Evolutionary conservation across 2,329 filamentous ascomycete species (phyloP).

Genomic region (Scedosporium apiospermum): DNA sequence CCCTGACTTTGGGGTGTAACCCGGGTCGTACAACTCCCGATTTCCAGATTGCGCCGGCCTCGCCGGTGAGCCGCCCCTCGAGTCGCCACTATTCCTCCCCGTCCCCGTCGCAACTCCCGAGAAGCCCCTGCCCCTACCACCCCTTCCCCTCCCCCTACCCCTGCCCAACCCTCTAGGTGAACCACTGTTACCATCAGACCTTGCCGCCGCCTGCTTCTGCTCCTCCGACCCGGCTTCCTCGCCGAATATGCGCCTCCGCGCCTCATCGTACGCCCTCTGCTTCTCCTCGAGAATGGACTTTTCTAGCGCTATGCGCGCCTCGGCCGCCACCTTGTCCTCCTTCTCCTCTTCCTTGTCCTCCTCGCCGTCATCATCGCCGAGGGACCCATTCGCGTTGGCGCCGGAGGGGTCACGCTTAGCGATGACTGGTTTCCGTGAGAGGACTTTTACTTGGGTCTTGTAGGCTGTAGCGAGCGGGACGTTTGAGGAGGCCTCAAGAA

Average conservation of each 20-base stretch:
- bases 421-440: constrained; percentile 70
- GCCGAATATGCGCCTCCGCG: constrained; percentile 78
- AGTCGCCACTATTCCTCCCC: not conserved
- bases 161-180: constrained; percentile 17
- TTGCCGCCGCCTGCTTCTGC: constrained; percentile 28
- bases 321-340: constrained; percentile 57
- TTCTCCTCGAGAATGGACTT: constrained; percentile 79
- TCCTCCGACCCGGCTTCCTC: constrained; percentile 22
- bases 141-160: not conserved
- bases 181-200: constrained; percentile 30
- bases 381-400: constrained; percentile 34
- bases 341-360: constrained; percentile 57
- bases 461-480: constrained; percentile 59
- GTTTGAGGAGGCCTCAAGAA: constrained; percentile 54
- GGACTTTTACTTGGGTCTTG: constrained; percentile 73
- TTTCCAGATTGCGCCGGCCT: constrained; percentile 14
- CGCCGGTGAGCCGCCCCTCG: not conserved
- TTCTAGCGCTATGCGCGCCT: constrained; percentile 70
- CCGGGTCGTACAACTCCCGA: constrained; percentile 70
- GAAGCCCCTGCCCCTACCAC: not conserved
- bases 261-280: constrained; percentile 82
- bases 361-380: constrained; percentile 38
- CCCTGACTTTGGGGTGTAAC: constrained; percentile 55
- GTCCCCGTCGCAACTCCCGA: not conserved
- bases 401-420: constrained; percentile 46